Base-by-base conservation (phyloP, 129 eudicot species). In the Pseudognaphalium luteoalbum region DNA sequence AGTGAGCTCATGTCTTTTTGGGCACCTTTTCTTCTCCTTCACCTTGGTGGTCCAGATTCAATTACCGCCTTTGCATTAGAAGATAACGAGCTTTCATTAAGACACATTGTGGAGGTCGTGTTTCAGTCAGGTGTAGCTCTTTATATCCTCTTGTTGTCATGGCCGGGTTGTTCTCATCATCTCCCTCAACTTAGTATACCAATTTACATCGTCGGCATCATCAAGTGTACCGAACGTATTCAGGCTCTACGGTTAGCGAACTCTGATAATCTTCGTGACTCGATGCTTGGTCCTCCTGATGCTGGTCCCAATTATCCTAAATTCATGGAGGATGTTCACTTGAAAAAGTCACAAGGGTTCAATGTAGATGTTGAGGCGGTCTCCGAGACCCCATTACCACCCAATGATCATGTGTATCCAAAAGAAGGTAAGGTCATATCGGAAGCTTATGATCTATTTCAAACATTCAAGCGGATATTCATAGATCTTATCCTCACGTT, bases 11-110 rank as follows among this genome's bases (percentile, higher is more conserved):
- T 78, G 83, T 72, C 88, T 22, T 89, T 87, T 63, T 89, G 96
- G 96, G 89, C 91, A 2, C 86, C 87, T 0, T 89, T 89, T 87
- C 85, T 89, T 8, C 75, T 89, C 72, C 86, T 89, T 15, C 96
- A 86, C 76, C 80, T 89, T 4, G 96, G 96, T 28, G 91, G 91
- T 32, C 86, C 89, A 0, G 88, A 87, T 34, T 70, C 91, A 28
- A 89, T 87, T 15, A 89, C 96, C 10, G 96, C 96, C 52, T 86
- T 82, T 72, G 74, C 95, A 6, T 52, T 83, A 25, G 86, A 89
- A 80, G 95, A 89, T 70, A 89, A 86, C 39, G 83, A 86, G 80
- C 88, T 89, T 7, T 85, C 89, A 83, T 61, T 77, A 58, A 78
- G 95, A 85, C 86, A 82, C 21, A 51, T 81, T 71, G 72, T 73